Evolutionary conservation across 2,329 filamentous ascomycete species (phyloP), one percentile per base, ranked within the genome.

Genomic region (Venturia carpophila): DNA sequence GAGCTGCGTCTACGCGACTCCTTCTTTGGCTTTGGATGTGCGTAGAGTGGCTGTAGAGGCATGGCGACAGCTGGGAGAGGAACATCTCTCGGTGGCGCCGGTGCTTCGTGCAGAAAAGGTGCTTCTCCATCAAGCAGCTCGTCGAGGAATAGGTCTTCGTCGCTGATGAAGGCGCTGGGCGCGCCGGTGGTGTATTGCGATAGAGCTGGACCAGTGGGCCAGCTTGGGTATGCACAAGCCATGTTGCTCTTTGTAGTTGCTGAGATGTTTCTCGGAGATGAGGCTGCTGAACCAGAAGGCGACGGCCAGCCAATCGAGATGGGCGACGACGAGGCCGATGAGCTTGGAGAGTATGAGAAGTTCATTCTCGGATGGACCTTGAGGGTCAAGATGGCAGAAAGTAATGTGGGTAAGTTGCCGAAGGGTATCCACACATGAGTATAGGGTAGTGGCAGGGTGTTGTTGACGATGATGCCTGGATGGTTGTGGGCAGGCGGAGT

Each of bases 141-240:
- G 60, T 75, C 74, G 43, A 73, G 73, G 67, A 77, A 77, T 64
- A 77, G 73, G 67, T 77, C 75, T 60, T 70, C 75, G 69, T 77
- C 75, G 65, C 73, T 75, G 70, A 77, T 76, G 71, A 74, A 77
- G 66, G 75, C 75, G 65, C 72, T 74, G 27, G 75, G 74, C 5
- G 73, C 68, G 69, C 70, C 73, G 69, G 72, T 71, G 67, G 73
- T 73, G 63, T 71, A 64, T 5, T 24, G 19, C 37, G 62, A 65
- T 13, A 77, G 74, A 21, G 73, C 73, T 42, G 72, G 71, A 27
- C 75, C 73, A 1, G 71, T 72, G 11, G 75, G 75, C 75, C 75
- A 77, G 64, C 73, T 75, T 56, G 75, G 75, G 67, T 73, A 77
- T 58, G 75, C 75, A 69, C 75, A 77, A 6, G 74, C 37, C 43